These are phyloP conservation scores for Talaromyces sp. DNA, from an alignment of 2,329 filamentous ascomycete genomes.

Conservation along the genomic window DNA sequence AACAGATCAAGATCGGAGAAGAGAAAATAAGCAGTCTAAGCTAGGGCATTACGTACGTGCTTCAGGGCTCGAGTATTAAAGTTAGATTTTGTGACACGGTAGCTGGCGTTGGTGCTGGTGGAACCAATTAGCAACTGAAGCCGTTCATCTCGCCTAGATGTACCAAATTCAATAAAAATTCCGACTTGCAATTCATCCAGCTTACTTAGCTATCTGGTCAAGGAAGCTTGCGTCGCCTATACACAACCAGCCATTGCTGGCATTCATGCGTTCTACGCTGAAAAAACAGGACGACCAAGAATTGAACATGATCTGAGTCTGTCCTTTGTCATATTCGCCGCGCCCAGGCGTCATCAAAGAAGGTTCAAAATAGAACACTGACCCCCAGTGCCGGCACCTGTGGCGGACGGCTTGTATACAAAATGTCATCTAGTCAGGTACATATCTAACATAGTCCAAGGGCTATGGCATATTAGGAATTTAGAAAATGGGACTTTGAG, in stretches of 20 bases:
- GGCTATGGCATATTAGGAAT: neutral
- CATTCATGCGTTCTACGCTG: neutral
- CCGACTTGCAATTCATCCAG: neutral
- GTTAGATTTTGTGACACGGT: neutral
- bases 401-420: neutral
- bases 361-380: neutral
- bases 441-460: neutral
- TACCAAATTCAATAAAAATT: neutral
- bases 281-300: neutral
- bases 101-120: neutral
- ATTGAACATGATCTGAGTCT: neutral
- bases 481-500: neutral
- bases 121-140: neutral
- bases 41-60: neutral
- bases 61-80: neutral
- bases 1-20: neutral
- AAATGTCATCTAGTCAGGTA: neutral
- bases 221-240: neutral
- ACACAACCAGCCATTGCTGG: neutral
- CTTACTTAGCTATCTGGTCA: neutral
- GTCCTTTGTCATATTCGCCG: neutral
- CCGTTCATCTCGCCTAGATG: neutral
- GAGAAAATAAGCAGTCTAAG: neutral
- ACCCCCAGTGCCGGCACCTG: neutral
- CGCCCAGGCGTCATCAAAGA: neutral